A percentile compares a stretch with the other conserved stretches of the same genome.
Conservation (phyloP, 2,329 filamentous ascomycete genomes). For the Trichophyton mentagrophytes region DNA sequence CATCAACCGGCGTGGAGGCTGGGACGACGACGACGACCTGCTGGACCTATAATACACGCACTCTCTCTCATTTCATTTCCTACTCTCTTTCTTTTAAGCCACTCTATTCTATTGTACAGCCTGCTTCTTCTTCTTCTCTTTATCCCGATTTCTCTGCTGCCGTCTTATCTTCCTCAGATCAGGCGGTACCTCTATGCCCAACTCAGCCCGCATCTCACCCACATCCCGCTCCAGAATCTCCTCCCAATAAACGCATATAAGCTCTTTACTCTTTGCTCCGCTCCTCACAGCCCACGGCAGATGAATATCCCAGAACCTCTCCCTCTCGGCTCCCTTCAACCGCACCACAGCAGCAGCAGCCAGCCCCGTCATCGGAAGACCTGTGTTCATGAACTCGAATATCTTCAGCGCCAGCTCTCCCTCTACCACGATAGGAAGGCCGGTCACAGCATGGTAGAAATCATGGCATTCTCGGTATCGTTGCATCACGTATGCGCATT, state of each 20-base stretch:
- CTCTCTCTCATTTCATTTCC: background rate
- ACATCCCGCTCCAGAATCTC: conserved; percentile 80
- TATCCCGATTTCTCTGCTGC: conserved; percentile 52
- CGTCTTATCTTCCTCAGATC: conserved; percentile 69
- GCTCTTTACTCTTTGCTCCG: conserved; percentile 54
- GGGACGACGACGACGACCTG: conserved; percentile 57
- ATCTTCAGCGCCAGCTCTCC: conserved; percentile 96
- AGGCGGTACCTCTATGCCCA: conserved; percentile 79
- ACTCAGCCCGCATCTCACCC: conserved; percentile 54
- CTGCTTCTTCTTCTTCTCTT: conserved; percentile 37
- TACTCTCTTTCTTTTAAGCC: background rate
- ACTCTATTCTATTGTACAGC: background rate
- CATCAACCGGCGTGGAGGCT: conserved; percentile 67
- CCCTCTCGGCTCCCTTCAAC: conserved; percentile 50
- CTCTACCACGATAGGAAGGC: conserved; percentile 80
- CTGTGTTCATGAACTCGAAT: conserved; percentile 90
- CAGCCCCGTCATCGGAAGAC: conserved; percentile 88
- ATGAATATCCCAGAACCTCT: conserved; percentile 52
- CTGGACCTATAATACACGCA: conserved; percentile 11
- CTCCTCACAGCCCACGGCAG: conserved; percentile 84
- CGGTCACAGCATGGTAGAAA: conserved; percentile 91
- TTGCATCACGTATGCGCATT: conserved; percentile 98
- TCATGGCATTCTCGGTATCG: conserved; percentile 95
- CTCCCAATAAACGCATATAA: conserved; percentile 98
- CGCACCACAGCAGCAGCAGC: conserved; percentile 59